Conservation (phyloP, 2,329 filamentous ascomycete genomes). For the Graphiopsis chlorocephala region DNA sequence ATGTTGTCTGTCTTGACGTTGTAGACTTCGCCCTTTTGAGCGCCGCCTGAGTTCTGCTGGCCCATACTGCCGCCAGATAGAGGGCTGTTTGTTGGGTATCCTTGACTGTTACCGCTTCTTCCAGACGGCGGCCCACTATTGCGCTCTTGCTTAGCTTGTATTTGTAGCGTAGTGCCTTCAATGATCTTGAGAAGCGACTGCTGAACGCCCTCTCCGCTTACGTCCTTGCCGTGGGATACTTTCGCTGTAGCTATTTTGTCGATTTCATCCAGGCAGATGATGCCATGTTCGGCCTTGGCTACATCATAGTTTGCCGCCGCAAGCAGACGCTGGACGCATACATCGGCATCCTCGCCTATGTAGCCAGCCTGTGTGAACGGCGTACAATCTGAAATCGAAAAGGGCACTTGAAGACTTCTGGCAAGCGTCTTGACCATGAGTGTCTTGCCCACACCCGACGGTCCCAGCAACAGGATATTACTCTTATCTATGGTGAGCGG, state of each 20-base stretch:
- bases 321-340: slow-evolving; percentile 84
- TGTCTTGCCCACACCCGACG: slow-evolving; percentile 94
- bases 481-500: slow-evolving; percentile 87
- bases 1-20: slow-evolving; percentile 93
- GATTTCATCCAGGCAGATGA: slow-evolving; percentile 94
- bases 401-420: slow-evolving; percentile 88
- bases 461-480: slow-evolving; percentile 85
- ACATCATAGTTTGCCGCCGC: slow-evolving; percentile 89
- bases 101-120: slow-evolving; percentile 18
- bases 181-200: slow-evolving; percentile 94
- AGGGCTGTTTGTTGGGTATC: slow-evolving; percentile 37
- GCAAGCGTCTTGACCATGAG: slow-evolving; percentile 91
- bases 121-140: slow-evolving; percentile 32
- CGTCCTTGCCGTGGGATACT: slow-evolving; percentile 84
- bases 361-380: slow-evolving; percentile 96
- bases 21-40: slow-evolving; percentile 57
- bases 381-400: slow-evolving; percentile 93
- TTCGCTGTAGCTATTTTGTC: slow-evolving; percentile 94
- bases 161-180: slow-evolving; percentile 88
- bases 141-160: slow-evolving; percentile 80
- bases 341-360: slow-evolving; percentile 96
- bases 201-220: slow-evolving; percentile 93
- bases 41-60: slow-evolving; percentile 22
- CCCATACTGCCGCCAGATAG: slow-evolving; percentile 35
- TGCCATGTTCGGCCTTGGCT: slow-evolving; percentile 79